Conservation (phyloP, 2,329 filamentous ascomycete species). For the Lithohypha guttulata region DNA sequence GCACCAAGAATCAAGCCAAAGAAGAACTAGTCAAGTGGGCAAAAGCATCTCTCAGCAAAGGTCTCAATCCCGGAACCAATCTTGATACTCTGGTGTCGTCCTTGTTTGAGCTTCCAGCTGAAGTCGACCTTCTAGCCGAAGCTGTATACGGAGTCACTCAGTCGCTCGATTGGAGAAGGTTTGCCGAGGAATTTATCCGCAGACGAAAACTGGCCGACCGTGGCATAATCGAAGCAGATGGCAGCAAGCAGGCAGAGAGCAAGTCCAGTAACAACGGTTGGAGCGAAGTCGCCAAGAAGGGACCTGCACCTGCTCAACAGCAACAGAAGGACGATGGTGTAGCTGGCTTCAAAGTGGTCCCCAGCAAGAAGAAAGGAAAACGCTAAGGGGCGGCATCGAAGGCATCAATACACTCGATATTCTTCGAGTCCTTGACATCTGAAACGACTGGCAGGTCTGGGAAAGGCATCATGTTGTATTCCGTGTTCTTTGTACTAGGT, state of each 20-base stretch:
- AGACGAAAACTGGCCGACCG: slow-evolving; percentile 89
- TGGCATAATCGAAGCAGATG: slow-evolving; percentile 54
- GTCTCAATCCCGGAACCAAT: slow-evolving; percentile 57
- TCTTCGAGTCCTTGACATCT: too few species aligned
- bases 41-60: slow-evolving; percentile 63
- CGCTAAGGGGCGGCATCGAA: slow-evolving; percentile 44
- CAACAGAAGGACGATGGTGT: slow-evolving; percentile 38
- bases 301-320: slow-evolving; percentile 37
- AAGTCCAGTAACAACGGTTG: slow-evolving; percentile 58
- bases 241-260: slow-evolving; percentile 32
- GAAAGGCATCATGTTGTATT: too few species aligned
- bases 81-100: slow-evolving; percentile 69
- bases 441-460: too few species aligned
- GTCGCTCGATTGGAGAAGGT: slow-evolving; percentile 85
- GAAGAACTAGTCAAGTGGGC: slow-evolving; percentile 96
- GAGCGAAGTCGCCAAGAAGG: slow-evolving; percentile 97
- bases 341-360: slow-evolving; percentile 74
- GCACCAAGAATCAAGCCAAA: slow-evolving; percentile 51
- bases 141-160: slow-evolving; percentile 77
- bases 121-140: slow-evolving; percentile 75
- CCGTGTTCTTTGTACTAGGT: too few species aligned
- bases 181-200: slow-evolving; percentile 86
- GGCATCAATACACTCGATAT: neutral
- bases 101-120: slow-evolving; percentile 63
- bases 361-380: slow-evolving; percentile 74